Evolutionary conservation across 2,329 filamentous ascomycete species (phyloP), one percentile per base, ranked within the genome.

Genomic region (Cordyceps tenuipes): DNA sequence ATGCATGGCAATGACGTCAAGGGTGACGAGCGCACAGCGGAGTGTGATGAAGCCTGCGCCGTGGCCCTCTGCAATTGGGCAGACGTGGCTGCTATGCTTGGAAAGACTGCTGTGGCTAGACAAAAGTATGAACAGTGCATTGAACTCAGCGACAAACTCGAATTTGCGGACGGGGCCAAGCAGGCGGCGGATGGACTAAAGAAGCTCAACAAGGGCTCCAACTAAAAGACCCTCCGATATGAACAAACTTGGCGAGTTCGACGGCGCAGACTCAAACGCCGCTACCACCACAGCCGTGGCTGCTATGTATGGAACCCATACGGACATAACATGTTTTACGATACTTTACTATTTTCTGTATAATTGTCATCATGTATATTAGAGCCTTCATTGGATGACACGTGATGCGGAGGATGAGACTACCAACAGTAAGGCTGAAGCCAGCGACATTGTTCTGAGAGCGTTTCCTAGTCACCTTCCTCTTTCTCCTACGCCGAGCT

Each of bases 61-160:
- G 88, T 88, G 6, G 89, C 92, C 8, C 85, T 89, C n/a, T 89
- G 90, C 72, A 96, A 95, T 69, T 82, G 96, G 57, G 93, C 86
- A 26, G 89, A 95, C 67, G 87, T 97, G 65, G 87, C 89, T 0
- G 85, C 89, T 64, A 86, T 94, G 82, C 75, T 86, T 62, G 87
- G 88, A 1, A 81, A 89, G 66, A 68, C 78, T 1, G 76, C 76
- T 4, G 80, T 88, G 64, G 91, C 93, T 1, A 80, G 80, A 66
- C 79, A 78, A 66, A 82, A 82, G 68, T 96, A 89, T 68, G 75
- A 80, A 58, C 83, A 95, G 69, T 87, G 89, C 10, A 80, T 83
- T 58, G 79, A 79, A 21, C 71, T 93, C 70, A 81, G 83, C 63
- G 77, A 75, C 65, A 77, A 76, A 64, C 69, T 86, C 49, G 77